Base-by-base conservation (phyloP, 129 eudicot genomes). In the Mikania micrantha region DNA sequence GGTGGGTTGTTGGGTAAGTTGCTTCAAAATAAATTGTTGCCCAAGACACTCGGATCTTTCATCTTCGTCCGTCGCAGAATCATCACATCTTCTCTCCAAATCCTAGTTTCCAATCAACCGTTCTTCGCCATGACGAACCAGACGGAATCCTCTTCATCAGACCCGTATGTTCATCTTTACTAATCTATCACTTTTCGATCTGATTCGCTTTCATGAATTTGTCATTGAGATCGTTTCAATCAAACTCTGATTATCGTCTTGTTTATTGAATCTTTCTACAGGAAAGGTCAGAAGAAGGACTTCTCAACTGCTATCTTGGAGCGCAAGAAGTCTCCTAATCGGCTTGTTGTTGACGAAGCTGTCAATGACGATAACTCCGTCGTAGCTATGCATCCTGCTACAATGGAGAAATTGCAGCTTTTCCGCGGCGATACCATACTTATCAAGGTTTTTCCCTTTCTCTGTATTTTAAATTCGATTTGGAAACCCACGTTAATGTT, bases 121-220 rank as follows among this genome's bases (percentile, higher is more conserved):
- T 39, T 21, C 0, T 22, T 9, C 50, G 40, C 36, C 63, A 83
- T 83, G 88, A 73, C 79, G 47, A 66, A 77, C 69, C 82, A 64
- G 34, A 77, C 83, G 4, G 90, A 84, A 53, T 78, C 90, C 1
- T 84, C 85, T 42, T 81, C 83, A 22, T 69, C 85, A 7, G 69
- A 72, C 10, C 70, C 84, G 90, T 84, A 68, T 69, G 85, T 80
- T 50, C 25, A 22, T 16, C 17, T 52, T 17, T 1, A 36, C 59
- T 9, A 38, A 31, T 68, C 41, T 11, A 21, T 75, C 58, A 11
- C 5, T 4, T 59, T 3, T 29, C 58, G 6, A 48, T 25, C 22
- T 22, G 11, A 9, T 66, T 25, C 48, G 7, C 36, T 19, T 49
- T 54, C 24, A 12, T 45, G 38, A 44, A 53, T 61, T 38, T 29